Base-by-base conservation (phyloP, 257 asterid genomes). In the Agastache rugosa region DNA sequence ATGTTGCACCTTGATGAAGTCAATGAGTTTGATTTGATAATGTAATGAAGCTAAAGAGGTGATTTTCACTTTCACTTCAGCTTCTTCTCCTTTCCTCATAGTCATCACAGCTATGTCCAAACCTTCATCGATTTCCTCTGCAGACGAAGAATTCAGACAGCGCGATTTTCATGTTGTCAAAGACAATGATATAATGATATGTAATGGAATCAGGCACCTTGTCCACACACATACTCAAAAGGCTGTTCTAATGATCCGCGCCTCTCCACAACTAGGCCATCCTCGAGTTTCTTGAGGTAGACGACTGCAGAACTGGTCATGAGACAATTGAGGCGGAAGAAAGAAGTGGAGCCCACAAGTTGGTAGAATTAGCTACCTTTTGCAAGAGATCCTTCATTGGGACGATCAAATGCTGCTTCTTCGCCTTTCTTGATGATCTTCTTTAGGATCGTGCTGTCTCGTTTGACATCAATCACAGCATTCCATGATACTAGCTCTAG, bases 21-120 rank as follows among this genome's bases (percentile, higher is more conserved):
- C 86, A 1, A 89, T 55, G 27, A 89, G 48, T 80, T 68, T 85
- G 77, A 89, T 77, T 55, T 89, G 87, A 80, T 83, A 86, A 50
- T 51, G 37, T 35, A 78, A 15, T 27, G 79, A 75, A 20, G 50
- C n/a, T 23, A 15, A 81, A 15, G 83, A 66, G 66, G 67, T 80
- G 78, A 81, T 78, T 31, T 69, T 87, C 74, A 85, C 87, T 37
- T 69, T 87, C 76, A 85, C 89, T 37, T 71, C 34, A 73, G 95
- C 95, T 80, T 80, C 87, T 79, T 89, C 95, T 72, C 89, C 92
- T 76, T 73, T 89, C 75, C 53, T 85, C 95, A 89, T 89, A 1
- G 89, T 87, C 87, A 83, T 82, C n/a, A 89, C 53, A 35, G 95
- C 92, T 76, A 54, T 77, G 42, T 83, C 95, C 62, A 89, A 65